Percentiles rank a stretch among this genome's conserved stretches.
phyloP scores from a whole-genome alignment of 2,329 filamentous ascomycete species.

The Fusarium liriodendri region DNA sequence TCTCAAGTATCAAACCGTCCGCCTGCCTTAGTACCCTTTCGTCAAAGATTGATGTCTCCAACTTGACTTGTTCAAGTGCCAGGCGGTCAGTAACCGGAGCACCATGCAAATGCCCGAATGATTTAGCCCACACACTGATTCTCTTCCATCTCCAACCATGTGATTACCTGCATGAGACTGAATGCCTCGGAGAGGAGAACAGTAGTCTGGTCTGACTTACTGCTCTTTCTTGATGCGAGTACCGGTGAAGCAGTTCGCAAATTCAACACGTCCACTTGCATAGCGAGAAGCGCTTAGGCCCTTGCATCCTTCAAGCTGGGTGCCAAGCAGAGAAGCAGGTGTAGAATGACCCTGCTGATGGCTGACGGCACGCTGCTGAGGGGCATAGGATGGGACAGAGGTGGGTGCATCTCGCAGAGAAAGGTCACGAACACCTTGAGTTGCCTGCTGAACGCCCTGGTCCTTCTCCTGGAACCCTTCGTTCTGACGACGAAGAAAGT shows the following conservation, averaged over 20 bases:
- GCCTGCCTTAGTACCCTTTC: not conserved
- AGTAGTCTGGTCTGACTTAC: not conserved
- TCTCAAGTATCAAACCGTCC: not conserved
- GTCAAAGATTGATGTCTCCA: conserved; percentile 3
- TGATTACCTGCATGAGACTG: not conserved
- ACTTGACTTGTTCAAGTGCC: not conserved
- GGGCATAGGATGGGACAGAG: not conserved
- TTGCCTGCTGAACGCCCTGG: conserved; percentile 12
- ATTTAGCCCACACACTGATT: not conserved
- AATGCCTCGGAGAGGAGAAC: not conserved
- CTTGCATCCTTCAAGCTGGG: not conserved
- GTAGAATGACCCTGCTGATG: not conserved
- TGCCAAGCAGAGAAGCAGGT: not conserved
- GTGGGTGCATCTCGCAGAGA: not conserved
- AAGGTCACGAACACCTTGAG: not conserved
- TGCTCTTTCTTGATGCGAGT: not conserved
- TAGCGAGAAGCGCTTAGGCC: conserved; percentile 35
- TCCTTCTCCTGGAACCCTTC: not conserved
- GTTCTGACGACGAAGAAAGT: not conserved
- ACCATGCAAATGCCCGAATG: not conserved
- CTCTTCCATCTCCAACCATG: not conserved
- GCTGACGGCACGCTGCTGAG: not conserved
- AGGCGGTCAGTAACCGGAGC: not conserved
- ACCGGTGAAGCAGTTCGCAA: conserved; percentile 27
- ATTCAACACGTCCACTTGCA: conserved; percentile 12